Percentiles rank a stretch among this genome's conserved stretches.
Conservation (phyloP, 164 flowering plant species). For the Tetracentron sinense region DNA sequence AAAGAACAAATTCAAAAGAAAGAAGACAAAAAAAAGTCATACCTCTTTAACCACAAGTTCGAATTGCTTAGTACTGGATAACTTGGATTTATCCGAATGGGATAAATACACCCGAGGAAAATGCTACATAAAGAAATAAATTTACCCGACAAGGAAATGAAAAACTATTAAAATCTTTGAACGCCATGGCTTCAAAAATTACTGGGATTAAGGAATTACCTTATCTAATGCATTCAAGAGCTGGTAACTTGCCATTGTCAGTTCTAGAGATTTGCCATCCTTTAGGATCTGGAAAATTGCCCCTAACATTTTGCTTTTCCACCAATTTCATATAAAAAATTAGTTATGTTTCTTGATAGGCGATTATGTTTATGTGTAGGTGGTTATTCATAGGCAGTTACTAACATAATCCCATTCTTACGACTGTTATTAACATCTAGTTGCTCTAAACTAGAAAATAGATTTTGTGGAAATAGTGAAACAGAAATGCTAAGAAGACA, state of each 20-base stretch:
- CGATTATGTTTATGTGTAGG: no score
- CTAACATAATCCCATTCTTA: no score
- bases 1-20: not conserved
- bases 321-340: slow-evolving; percentile 14
- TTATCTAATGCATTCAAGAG: slow-evolving; percentile 60
- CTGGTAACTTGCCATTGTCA: slow-evolving; percentile 59
- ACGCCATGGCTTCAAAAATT: not conserved
- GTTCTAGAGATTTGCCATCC: slow-evolving; percentile 53
- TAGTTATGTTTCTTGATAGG: no score
- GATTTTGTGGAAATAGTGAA: no score
- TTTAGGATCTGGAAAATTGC: slow-evolving; percentile 62
- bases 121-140: slow-evolving; percentile 31
- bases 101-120: slow-evolving; percentile 51
- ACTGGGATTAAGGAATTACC: slow-evolving; percentile 31
- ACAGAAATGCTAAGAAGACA: no score
- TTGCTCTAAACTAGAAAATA: no score
- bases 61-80: slow-evolving; percentile 15
- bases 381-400: no score
- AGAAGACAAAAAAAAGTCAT: slow-evolving; percentile 2
- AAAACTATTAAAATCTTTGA: not conserved
- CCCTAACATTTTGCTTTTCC: slow-evolving; percentile 61
- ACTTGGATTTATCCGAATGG: slow-evolving; percentile 18
- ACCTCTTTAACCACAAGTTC: slow-evolving; percentile 61
- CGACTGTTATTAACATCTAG: no score
- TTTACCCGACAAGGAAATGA: not conserved